These are phyloP conservation scores for Corynespora cassiicola DNA, from an alignment of 2,329 filamentous ascomycete species.

Conservation along the genomic window DNA sequence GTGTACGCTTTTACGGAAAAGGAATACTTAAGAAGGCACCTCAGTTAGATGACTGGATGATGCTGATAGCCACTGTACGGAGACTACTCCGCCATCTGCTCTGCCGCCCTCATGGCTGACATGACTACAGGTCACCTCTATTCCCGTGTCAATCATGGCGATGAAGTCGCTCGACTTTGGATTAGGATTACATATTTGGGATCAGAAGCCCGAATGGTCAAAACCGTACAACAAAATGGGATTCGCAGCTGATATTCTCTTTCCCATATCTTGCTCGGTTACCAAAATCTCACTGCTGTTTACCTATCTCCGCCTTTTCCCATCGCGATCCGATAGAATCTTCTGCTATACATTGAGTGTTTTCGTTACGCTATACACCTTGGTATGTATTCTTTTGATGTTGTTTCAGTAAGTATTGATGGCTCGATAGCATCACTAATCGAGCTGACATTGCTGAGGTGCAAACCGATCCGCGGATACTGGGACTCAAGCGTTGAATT, in stretches of 20 bases:
- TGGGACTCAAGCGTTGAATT: constrained; percentile 23
- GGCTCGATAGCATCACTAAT: no score
- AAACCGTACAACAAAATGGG: constrained; percentile 16
- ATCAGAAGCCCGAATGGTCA: constrained; percentile 31
- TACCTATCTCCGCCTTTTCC: constrained; percentile 37
- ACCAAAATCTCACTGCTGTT: constrained; percentile 38
- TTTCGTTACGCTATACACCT: constrained; percentile 27
- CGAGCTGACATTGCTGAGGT: constrained; percentile 13
- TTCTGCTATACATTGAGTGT: constrained; percentile 24
- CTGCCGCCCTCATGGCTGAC: background rate
- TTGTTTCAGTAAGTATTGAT: constrained; percentile 25
- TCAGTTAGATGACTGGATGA: constrained; percentile 32
- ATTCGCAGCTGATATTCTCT: constrained; percentile 28
- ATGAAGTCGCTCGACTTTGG: constrained; percentile 25
- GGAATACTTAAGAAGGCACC: constrained; percentile 24
- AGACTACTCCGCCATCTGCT: background rate
- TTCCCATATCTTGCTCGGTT: constrained; percentile 26
- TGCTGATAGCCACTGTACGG: constrained; percentile 29
- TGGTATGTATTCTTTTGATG: constrained; percentile 26
- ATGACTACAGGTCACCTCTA: constrained; percentile 14
- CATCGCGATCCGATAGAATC: constrained; percentile 23
- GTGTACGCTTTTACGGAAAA: constrained; percentile 28
- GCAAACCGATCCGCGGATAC: constrained; percentile 27
- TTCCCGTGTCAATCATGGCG: constrained; percentile 26
- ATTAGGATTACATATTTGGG: constrained; percentile 33